Evolutionary conservation across 2,329 filamentous ascomycete species (phyloP), one percentile per base, ranked within the genome.

Genomic region (Monilinia aucupariae): DNA sequence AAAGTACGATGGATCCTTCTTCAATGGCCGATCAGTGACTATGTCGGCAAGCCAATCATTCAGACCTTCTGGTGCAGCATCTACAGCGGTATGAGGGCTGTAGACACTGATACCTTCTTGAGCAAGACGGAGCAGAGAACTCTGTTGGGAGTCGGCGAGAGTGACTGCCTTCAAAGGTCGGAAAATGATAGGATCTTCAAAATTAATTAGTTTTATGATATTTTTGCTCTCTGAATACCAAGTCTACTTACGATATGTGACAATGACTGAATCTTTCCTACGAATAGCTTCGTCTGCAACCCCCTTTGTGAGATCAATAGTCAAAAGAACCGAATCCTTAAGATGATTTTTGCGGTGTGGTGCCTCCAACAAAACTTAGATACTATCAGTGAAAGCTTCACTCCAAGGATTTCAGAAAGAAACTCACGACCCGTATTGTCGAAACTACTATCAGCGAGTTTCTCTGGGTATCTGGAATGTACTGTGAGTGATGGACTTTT

Each of bases 41-140:
- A 96, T 87, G 72, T 96, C 89, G 65, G 91, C 91, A 12, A 99
- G 86, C 93, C 93, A 99, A 75, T 96, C 91, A 73, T 92, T 96
- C 69, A 99, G 84, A 4, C 94, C 94, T 22, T 87, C 85, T 0
- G 86, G 85, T 0, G 90, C 90, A 47, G 91, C 91, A 76, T 99
- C 94, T 50, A 97, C 85, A 17, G 94, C 93, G 0, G 94, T 99
- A 77, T 99, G 94, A 0, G 94, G 94, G 68, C 89, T 92, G 79
- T 97, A 99, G 63, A 99, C 92, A 68, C 92, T 96, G 71, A 99
- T 91, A 43, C 93, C 92, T 74, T 90, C 86, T 67, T 90, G 89
- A 53, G 88, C 89, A 15, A 99, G 83, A 51, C 88, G 84, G 4
- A 99, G 81, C 39, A 99, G 84, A 8, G 90, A 90, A 50, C 87